Evolutionary conservation across 306 rosid species (phyloP), one percentile per base, ranked within the genome.

Genomic region (Vigna nakashimae): DNA sequence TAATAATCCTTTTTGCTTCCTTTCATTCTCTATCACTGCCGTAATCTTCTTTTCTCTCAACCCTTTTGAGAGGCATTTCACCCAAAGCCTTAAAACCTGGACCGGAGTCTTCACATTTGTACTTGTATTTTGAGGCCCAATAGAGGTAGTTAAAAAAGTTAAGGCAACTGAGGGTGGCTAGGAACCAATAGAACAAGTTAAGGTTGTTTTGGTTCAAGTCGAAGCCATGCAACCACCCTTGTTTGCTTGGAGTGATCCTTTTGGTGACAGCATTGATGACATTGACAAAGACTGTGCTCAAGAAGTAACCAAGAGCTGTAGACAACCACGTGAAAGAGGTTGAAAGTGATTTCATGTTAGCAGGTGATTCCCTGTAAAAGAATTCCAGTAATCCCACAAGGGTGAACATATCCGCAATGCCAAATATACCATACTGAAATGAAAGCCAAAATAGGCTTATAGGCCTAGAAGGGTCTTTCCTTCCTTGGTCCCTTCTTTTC

Each of bases 391-490:
- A 74, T 34, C 98, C 98, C 2, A 91, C 91, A 2, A 85, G 84
- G 7, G 98, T 93, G 87, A 93, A 93, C 98, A 93, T 88, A 63
- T 93, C 97, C 11, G 97, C 97, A 45, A 90, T 83, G 16, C 98
- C 98, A 68, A 93, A 93, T 14, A 91, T 89, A 0, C 87, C 91
- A 63, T 87, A 91, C 65, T 90, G 98, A 64, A 90, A 90, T 1
- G 97, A 87, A 9, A 94, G 84, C 97, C 97, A 94, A 18, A 91
- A 89, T 42, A 94, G 77, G 36, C 91, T 90, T 28, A 91, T 84
- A 7, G 83, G 90, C 7, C 81, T 60, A 5, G 43, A 16, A 1
- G 90, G 89, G 77, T 83, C 87, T 26, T 75, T 62, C 10, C 72
- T 71, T 3, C 85, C 89, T 66, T 83, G 91, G 64, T 81, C 79